Base-by-base conservation (phyloP, 306 rosid species). In the Chamaecrista fasciculata region DNA sequence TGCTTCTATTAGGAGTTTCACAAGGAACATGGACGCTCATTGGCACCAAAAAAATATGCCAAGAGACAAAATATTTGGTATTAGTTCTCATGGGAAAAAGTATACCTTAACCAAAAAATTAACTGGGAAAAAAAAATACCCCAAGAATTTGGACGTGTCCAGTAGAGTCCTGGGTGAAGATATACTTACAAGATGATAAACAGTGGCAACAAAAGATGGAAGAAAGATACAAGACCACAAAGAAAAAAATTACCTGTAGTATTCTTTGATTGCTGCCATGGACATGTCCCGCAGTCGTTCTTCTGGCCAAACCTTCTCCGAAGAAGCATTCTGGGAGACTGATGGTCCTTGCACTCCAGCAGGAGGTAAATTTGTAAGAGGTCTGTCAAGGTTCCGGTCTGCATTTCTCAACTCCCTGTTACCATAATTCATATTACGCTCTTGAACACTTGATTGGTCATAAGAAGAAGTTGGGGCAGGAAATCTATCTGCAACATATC, bases 251-350 rank as follows among this genome's bases (percentile, higher is more conserved):
- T 57, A 91, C 99, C 99, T 89, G 87, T 95, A 95, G 66, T 79
- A 95, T 75, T 95, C 99, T 80, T 79, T 87, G 70, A 95, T 95
- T 66, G 99, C 89, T 8, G 80, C 71, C 87, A 84, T 58, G 57
- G 97, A 91, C 95, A 60, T 80, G 48, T 78, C 78, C 58, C 52
- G 74, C 31, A 91, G 78, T 18, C 8, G 74, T 20, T 91, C 97
- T 73, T 90, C 96, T 34, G 86, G 69, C 72, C 40, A 48, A 7
- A 34, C 73, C 25, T 49, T 81, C 64, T 75, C 95, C 36, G 81
- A 53, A 23, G 84, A 58, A 65, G 44, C 43, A 83, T 61, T 88
- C 50, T 82, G 78, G 43, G 89, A 34, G 46, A 76, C 59, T 58
- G 56, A 47, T 8, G 90, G 16, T 42, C 82, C 87, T 31, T 79